Conservation (phyloP, 1,284 basidiomycete species). For the Sporisorium sorghi region DNA sequence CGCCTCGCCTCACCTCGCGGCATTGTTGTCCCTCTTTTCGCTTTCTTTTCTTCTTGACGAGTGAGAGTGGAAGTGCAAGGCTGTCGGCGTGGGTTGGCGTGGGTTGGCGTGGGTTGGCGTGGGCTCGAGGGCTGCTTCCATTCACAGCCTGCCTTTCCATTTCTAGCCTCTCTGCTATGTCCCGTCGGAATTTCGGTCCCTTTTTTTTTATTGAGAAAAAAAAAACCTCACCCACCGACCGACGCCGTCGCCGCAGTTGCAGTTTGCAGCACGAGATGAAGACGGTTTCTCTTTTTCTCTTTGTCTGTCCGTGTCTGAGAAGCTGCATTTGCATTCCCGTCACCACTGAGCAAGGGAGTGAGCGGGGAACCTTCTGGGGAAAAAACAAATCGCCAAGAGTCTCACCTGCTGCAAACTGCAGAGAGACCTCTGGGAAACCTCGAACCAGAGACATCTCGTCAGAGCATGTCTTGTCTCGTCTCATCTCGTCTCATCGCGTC, state of each 20-base stretch:
- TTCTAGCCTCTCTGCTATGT: too few species aligned
- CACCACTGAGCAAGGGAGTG: too few species aligned
- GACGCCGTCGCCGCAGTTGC: neutral
- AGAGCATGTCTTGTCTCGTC: neutral
- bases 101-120: neutral
- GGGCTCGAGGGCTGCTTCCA: neutral
- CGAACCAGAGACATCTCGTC: neutral
- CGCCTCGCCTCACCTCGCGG: too few species aligned
- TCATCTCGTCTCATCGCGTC: neutral
- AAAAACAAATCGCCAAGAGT: neutral
- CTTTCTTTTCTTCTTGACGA: neutral
- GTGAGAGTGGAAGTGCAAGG: neutral
- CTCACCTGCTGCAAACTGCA: conserved; percentile 1
- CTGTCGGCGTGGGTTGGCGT: neutral
- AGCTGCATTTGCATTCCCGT: neutral
- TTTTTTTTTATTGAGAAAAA: neutral
- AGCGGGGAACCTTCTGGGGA: neutral
- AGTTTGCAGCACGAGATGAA: too few species aligned
- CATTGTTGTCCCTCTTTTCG: neutral
- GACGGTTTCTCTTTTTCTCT: neutral
- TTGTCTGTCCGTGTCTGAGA: neutral
- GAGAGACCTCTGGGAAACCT: neutral
- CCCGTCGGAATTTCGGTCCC: neutral
- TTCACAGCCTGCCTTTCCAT: neutral
- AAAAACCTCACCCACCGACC: neutral